A percentile compares a stretch with the other conserved stretches of the same genome.
Conservation (phyloP, 192 early-diverging fungal species). For the Podila horticola region DNA sequence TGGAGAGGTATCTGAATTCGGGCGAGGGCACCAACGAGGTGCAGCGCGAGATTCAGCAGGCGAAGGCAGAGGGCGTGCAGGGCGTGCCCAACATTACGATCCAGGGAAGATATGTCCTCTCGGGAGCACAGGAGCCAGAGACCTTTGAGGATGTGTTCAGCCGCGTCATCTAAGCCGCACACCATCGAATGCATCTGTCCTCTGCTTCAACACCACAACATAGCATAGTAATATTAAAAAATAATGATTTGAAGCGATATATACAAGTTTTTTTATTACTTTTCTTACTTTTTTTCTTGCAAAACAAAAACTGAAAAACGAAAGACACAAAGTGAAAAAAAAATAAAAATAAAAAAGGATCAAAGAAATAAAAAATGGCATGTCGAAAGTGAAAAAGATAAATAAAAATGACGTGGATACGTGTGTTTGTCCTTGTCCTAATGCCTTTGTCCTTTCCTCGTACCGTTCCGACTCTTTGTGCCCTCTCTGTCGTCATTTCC, state of each 20-base stretch:
- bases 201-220: no score
- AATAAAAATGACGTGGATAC: no score
- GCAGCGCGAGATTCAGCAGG: constrained; percentile 55
- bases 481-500: neutral
- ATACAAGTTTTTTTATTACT: no score
- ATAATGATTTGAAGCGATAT: no score
- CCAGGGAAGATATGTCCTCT: constrained; percentile 67
- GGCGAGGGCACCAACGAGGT: constrained; percentile 63
- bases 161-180: constrained; percentile 35
- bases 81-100: constrained; percentile 82
- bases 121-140: constrained; percentile 75
- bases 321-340: no score
- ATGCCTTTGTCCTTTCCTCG: neutral
- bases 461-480: neutral
- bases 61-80: constrained; percentile 57
- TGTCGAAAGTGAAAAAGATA: no score
- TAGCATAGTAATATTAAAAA: no score
- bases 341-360: no score
- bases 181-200: no score
- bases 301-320: no score
- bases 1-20: constrained; percentile 62
- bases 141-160: constrained; percentile 69
- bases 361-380: no score
- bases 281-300: no score
- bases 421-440: neutral